Percentiles rank a stretch among this genome's conserved stretches.
These are phyloP conservation scores for Rhododendron griersonianum DNA, from an alignment of 148 eudicot genomes.

Conservation along the genomic window DNA sequence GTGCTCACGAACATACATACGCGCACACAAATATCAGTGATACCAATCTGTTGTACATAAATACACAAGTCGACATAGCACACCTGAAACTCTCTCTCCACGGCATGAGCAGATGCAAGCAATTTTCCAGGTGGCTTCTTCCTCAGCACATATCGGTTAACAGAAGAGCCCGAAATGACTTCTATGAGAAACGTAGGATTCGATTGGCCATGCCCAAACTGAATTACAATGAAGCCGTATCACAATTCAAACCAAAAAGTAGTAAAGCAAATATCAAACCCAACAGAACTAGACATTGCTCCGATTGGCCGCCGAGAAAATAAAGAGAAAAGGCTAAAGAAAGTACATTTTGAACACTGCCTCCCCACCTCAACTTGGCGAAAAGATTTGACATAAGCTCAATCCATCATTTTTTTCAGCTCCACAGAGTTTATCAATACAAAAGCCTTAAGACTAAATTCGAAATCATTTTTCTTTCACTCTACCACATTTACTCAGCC, in stretches of 20 bases:
- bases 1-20: background rate
- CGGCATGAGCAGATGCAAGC: slow-evolving; percentile 94
- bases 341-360: background rate
- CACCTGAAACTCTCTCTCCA: slow-evolving; percentile 94
- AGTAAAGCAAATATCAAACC: background rate
- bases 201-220: slow-evolving; percentile 99
- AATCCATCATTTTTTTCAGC: background rate
- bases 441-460: background rate
- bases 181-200: slow-evolving; percentile 87
- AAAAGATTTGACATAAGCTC: background rate
- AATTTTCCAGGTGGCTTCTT: slow-evolving; percentile 85
- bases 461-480: background rate
- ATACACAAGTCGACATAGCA: background rate
- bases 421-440: background rate
- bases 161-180: slow-evolving; percentile 36
- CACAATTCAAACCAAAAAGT: slow-evolving; percentile 4
- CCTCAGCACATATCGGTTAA: slow-evolving; percentile 69
- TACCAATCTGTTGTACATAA: background rate
- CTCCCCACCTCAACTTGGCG: background rate
- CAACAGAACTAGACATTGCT: background rate
- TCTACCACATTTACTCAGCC: background rate
- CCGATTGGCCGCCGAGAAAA: background rate
- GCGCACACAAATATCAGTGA: background rate
- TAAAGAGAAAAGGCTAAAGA: background rate
- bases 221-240: slow-evolving; percentile 2